These are phyloP conservation scores for Mycena vulgaris DNA, from an alignment of 768 basidiomycete genomes.

Conservation along the genomic window DNA sequence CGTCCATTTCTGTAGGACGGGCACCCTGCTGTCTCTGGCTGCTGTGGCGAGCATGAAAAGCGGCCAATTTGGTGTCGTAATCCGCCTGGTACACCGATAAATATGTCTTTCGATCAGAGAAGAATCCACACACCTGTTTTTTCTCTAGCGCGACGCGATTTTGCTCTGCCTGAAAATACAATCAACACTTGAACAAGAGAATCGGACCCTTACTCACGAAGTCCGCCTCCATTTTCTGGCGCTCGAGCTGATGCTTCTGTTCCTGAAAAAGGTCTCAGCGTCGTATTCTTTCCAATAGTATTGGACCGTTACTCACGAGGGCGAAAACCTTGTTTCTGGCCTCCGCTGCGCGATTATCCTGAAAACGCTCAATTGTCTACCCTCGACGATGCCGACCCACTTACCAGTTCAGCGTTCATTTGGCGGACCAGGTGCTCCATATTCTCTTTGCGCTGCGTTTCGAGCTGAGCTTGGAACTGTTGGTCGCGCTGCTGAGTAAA, in stretches of 20 bases:
- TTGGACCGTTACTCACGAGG: background rate
- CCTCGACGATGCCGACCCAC: background rate
- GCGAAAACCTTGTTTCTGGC: too few species aligned
- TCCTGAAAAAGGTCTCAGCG: too few species aligned
- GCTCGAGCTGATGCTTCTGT: background rate
- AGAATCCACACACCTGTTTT: background rate
- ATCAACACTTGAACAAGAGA: background rate
- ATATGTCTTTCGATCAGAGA: background rate
- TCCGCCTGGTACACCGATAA: background rate
- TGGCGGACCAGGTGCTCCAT: background rate
- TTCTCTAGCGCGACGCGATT: background rate
- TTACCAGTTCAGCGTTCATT: background rate
- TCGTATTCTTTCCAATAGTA: too few species aligned
- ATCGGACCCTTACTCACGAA: background rate
- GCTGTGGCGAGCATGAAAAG: background rate
- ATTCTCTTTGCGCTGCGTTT: background rate
- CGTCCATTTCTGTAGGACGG: background rate
- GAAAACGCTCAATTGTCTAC: background rate
- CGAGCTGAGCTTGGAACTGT: background rate
- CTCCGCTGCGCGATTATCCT: background rate
- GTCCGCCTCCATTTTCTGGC: background rate
- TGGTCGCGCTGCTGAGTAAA: background rate
- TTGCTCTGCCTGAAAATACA: background rate
- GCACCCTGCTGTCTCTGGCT: too few species aligned
- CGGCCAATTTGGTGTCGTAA: background rate